Evolutionary conservation across 176 grass and related monocot species (phyloP).

Genomic region (Thinopyrum elongatum): DNA sequence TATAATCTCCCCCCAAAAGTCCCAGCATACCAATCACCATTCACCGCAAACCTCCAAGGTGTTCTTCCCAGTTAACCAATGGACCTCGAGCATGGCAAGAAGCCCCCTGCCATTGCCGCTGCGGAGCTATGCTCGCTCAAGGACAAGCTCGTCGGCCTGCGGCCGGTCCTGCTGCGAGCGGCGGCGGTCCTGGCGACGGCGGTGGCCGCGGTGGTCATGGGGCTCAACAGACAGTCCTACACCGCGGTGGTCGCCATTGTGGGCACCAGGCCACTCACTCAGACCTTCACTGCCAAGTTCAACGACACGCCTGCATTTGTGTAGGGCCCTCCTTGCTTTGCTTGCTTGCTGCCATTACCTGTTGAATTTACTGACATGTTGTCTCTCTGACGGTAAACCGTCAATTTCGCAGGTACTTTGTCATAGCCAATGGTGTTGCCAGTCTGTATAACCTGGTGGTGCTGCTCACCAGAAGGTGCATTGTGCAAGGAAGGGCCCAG

Average conservation of each 20-base stretch:
- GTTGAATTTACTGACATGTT: not conserved
- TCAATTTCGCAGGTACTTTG: conserved; percentile 56
- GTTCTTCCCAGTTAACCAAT: conserved; percentile 11
- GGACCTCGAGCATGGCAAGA: conserved; percentile 48
- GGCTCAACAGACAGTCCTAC: conserved; percentile 63
- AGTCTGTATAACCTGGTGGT: conserved; percentile 52
- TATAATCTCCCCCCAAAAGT: not conserved
- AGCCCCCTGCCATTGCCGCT: not conserved
- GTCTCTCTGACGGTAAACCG: not conserved
- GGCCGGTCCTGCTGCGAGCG: conserved; percentile 43
- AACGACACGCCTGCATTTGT: conserved; percentile 69
- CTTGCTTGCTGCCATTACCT: not conserved
- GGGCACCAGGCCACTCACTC: conserved; percentile 54
- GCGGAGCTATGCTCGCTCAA: conserved; percentile 16
- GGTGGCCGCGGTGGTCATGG: conserved; percentile 63
- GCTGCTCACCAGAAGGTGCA: conserved; percentile 32
- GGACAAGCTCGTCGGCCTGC: conserved; percentile 28
- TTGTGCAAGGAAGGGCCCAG: conserved; percentile 34
- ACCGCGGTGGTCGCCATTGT: conserved; percentile 56
- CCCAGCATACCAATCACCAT: not conserved
- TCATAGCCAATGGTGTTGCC: conserved; percentile 59
- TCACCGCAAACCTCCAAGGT: not conserved
- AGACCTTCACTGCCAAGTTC: conserved; percentile 69
- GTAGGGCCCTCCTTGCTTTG: conserved; percentile 25
- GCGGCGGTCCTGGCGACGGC: conserved; percentile 31